phyloP scores from a whole-genome alignment of 2,329 filamentous ascomycete genomes.

The Pseudogymnoascus sp. region DNA sequence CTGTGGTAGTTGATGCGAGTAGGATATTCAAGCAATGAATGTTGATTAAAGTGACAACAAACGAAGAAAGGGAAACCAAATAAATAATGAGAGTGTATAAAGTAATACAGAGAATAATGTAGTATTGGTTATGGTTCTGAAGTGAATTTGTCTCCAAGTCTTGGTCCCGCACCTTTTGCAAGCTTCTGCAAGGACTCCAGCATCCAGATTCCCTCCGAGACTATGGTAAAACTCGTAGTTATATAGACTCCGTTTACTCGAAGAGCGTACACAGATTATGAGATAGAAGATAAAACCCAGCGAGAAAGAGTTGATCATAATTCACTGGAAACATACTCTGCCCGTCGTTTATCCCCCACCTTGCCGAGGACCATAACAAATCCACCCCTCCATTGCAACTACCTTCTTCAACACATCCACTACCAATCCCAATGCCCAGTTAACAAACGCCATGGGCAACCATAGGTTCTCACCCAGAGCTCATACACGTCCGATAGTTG shows the following conservation, averaged over 20 bases:
- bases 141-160: neutral
- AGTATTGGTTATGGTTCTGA: neutral
- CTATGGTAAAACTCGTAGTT: neutral
- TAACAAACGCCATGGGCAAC: neutral
- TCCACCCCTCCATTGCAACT: neutral
- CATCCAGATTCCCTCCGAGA: neutral
- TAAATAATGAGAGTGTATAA: no score
- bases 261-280: neutral
- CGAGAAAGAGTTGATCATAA: neutral
- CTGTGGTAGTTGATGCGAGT: neutral
- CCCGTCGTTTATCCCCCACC: neutral
- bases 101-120: neutral
- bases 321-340: neutral
- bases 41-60: neutral
- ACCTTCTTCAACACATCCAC: neutral
- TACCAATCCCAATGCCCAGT: neutral
- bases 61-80: neutral
- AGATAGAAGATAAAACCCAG: neutral
- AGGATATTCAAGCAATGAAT: neutral
- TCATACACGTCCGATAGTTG: neutral
- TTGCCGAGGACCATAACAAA: neutral
- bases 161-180: neutral
- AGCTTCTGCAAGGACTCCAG: neutral
- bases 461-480: neutral
- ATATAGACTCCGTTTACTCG: neutral